Conservation (phyloP, 2,329 filamentous ascomycete species). For the Sporothrix phasma region DNA sequence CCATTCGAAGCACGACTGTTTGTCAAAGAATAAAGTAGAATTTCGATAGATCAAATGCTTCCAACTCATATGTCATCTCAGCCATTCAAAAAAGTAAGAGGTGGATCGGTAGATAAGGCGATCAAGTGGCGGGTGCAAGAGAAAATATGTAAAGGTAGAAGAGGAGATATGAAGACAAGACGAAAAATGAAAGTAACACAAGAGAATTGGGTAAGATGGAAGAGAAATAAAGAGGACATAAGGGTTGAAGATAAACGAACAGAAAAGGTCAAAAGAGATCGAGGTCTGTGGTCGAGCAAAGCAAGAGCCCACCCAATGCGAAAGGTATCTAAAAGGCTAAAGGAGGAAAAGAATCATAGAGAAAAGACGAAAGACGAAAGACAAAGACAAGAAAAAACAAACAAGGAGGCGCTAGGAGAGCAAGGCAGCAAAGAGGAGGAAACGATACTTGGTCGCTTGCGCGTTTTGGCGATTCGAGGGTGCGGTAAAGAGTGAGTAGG, state of each 20-base stretch:
- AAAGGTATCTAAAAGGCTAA: background rate
- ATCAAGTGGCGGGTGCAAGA: background rate
- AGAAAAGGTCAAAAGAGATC: background rate
- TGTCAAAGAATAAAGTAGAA: background rate
- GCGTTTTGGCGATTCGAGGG: background rate
- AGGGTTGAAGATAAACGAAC: background rate
- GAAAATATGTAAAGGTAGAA: background rate
- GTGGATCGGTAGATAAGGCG: background rate
- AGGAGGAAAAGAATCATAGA: background rate
- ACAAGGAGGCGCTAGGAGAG: conserved; percentile 5
- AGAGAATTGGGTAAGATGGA: no score
- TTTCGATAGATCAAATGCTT: conserved; percentile 12
- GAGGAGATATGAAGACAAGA: background rate
- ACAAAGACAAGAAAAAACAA: background rate
- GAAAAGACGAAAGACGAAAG: background rate
- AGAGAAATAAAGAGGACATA: background rate
- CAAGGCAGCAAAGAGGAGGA: background rate
- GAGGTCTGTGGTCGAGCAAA: background rate
- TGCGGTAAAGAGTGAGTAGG: background rate
- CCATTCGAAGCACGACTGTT: no score
- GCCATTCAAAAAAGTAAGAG: conserved; percentile 12
- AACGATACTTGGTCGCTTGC: conserved; percentile 8
- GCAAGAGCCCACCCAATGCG: background rate
- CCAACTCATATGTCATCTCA: conserved; percentile 16
- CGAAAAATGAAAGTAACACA: background rate